Conservation (phyloP, 2,329 filamentous ascomycete species). For the Arthrobotrys musiformis region DNA sequence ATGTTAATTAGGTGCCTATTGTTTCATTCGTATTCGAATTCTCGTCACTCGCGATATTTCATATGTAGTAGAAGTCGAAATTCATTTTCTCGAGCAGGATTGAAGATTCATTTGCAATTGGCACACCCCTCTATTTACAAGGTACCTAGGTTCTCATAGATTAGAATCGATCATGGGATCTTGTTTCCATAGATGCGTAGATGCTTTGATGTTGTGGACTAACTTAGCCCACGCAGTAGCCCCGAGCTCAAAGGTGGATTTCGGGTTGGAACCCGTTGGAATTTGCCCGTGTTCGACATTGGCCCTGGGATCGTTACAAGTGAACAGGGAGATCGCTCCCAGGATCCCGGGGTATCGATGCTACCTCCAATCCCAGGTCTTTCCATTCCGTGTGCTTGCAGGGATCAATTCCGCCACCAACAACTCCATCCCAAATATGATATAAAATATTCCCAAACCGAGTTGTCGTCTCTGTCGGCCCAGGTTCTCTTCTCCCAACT, state of each 20-base stretch:
- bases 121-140: no score
- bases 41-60: no score
- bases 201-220: no score
- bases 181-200: no score
- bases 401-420: constrained; percentile 15
- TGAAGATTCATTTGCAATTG: no score
- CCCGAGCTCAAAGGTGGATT: neutral
- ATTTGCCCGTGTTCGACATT: neutral
- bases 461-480: neutral
- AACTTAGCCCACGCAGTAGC: neutral
- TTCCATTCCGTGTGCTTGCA: neutral
- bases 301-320: neutral
- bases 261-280: neutral
- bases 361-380: neutral
- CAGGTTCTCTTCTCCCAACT: neutral
- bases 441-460: constrained; percentile 21
- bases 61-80: no score
- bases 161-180: no score
- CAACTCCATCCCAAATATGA: neutral
- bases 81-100: no score
- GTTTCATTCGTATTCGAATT: neutral
- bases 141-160: no score
- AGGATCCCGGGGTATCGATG: neutral
- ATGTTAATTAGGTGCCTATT: neutral
- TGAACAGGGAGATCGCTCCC: neutral